Conservation (phyloP, 306 rosid genomes). For the barrel medic (Medicago truncatula) region DNA sequence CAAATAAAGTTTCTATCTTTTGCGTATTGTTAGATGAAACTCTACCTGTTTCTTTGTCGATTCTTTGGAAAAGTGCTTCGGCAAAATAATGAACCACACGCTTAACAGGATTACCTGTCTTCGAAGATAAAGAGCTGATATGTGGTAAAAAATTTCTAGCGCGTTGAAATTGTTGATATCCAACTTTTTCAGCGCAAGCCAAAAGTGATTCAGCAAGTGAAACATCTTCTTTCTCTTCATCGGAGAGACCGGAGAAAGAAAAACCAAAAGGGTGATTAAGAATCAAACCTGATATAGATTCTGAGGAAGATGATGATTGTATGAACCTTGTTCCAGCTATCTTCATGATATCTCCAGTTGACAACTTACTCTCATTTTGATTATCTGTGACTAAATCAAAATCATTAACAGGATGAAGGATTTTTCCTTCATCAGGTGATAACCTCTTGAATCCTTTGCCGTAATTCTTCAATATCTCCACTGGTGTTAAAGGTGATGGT, state of each 20-base stretch:
- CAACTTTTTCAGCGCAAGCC: slow-evolving; percentile 70
- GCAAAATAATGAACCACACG: slow-evolving; percentile 59
- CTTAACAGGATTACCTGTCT: slow-evolving; percentile 55
- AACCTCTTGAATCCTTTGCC: slow-evolving; percentile 51
- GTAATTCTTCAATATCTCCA: slow-evolving; percentile 59
- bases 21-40: slow-evolving; percentile 19
- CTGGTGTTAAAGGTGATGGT: slow-evolving; percentile 44
- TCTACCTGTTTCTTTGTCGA: slow-evolving; percentile 63
- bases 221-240: slow-evolving; percentile 55
- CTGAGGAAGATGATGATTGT: slow-evolving; percentile 56
- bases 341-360: slow-evolving; percentile 66
- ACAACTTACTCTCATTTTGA: slow-evolving; percentile 43
- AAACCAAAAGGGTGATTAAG: slow-evolving; percentile 53
- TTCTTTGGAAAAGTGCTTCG: slow-evolving; percentile 61
- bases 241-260: slow-evolving; percentile 54
- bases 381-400: not conserved
- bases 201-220: slow-evolving; percentile 68
- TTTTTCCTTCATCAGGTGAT: slow-evolving; percentile 42
- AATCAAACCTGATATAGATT: slow-evolving; percentile 20
- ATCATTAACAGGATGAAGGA: slow-evolving; percentile 36
- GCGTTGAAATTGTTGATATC: slow-evolving; percentile 55
- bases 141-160: slow-evolving; percentile 51
- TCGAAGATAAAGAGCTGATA: slow-evolving; percentile 46
- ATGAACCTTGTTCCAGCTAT: slow-evolving; percentile 71
- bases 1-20: slow-evolving; percentile 25